Conservation (phyloP, 2,329 filamentous ascomycete genomes). For the Colletotrichum destructivum region DNA sequence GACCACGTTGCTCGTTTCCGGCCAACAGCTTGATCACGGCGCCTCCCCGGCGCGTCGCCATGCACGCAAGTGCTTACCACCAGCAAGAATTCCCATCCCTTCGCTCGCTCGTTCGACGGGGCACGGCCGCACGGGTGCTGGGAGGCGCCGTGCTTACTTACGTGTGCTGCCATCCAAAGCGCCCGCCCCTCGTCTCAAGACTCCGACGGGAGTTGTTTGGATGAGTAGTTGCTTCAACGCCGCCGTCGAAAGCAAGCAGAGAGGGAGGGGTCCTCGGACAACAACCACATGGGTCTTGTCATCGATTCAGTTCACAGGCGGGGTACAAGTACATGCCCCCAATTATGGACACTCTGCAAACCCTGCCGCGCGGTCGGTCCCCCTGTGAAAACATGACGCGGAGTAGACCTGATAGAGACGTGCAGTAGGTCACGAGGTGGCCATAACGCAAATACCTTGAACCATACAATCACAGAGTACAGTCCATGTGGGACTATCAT, state of each 20-base stretch:
- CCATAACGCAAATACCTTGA: neutral
- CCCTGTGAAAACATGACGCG: neutral
- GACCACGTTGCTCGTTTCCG: neutral
- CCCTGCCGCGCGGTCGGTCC: too few species aligned
- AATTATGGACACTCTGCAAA: too few species aligned
- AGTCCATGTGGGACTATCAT: neutral
- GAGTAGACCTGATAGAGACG: neutral
- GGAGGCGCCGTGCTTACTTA: neutral
- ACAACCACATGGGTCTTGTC: neutral
- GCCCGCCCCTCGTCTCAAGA: neutral
- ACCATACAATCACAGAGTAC: neutral
- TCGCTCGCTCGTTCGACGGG: neutral
- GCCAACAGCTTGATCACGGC: neutral
- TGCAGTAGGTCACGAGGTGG: neutral
- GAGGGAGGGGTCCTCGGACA: neutral
- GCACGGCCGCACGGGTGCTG: neutral
- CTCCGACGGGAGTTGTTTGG: neutral
- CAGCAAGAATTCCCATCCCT: neutral
- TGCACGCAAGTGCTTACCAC: slow-evolving; percentile 6
- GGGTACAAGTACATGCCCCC: too few species aligned
- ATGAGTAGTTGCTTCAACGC: neutral
- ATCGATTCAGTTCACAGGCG: neutral
- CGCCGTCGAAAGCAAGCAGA: neutral
- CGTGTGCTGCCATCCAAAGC: neutral
- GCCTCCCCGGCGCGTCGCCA: neutral